Evolutionary conservation across 2,329 filamentous ascomycete species (phyloP), one percentile per base, ranked within the genome.

Genomic region (Colletotrichum sp.): DNA sequence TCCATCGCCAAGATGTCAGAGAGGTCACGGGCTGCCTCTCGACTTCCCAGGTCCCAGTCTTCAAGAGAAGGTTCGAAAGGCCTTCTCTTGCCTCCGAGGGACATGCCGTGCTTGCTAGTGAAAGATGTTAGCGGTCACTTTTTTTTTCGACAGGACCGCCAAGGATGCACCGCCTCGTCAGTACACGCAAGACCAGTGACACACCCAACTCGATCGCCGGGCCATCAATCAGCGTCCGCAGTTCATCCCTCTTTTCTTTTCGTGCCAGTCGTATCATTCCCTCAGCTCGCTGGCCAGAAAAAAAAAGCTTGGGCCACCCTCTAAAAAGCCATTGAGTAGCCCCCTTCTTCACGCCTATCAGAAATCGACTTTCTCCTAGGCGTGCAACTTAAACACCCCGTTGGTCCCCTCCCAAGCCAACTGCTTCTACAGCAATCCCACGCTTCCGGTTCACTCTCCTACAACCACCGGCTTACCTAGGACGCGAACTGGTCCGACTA

Each of bases 141-240:
- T 21, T 24, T 48, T 21, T 66, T 66, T 61, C 21, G 55, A 69
- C 6, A 43, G 65, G 32, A 24, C 58, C 66, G 74, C 74, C 74
- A 76, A 76, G 74, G 48, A 73, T 76, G 74, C 73, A 65, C 74
- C 48, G 74, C 71, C 71, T 70, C 65, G 34, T 9, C 9, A 28
- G 74, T 21, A 70, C 71, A 75, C 71, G 74, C 74, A 76, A 76
- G 65, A 76, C 64, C 21, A 30, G 38, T 43, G 36, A 66, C 62
- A 67, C 70, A 73, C 61, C 24, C 43, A 38, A 64, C 30, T 38
- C 56, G 32, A 43, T 70, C 48, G 18, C 36, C 56, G 28, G 34
- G 34, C 36, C 34, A 26, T 61, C 43, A 70, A 43, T 52, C 48
- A 65, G 36, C 52, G 18, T 55, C 43, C n/a, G 38, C 21, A n/a